These are phyloP conservation scores for Debaryomyces udenii DNA, from an alignment of 1,139 yeast genomes.

Conservation along the genomic window DNA sequence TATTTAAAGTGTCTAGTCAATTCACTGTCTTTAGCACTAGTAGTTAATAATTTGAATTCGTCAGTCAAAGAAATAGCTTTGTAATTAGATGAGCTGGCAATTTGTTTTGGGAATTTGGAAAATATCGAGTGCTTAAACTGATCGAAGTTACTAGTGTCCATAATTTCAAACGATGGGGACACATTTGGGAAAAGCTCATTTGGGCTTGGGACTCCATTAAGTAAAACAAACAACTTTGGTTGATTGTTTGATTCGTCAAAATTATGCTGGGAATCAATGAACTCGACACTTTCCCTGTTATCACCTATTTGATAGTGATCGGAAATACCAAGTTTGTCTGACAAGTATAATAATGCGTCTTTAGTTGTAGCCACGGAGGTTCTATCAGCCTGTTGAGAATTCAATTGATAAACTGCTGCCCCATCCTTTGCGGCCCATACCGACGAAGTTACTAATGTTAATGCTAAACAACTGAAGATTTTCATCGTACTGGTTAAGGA, in stretches of 20 bases:
- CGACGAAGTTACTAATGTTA: constrained; percentile 14
- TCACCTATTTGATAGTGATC: constrained; percentile 36
- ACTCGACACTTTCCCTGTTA: constrained; percentile 29
- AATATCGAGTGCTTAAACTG: constrained; percentile 19
- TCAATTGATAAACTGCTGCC: constrained; percentile 25
- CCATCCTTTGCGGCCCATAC: constrained; percentile 11
- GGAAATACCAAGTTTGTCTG: constrained; percentile 46
- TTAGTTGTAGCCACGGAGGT: constrained; percentile 18
- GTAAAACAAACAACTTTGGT: constrained; percentile 39
- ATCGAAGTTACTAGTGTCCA: constrained; percentile 10
- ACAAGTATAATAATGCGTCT: constrained; percentile 36
- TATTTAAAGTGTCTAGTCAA: constrained; percentile 38
- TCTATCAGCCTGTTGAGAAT: constrained; percentile 10
- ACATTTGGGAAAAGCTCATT: constrained; percentile 22
- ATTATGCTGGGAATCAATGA: constrained; percentile 27
- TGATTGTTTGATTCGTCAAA: constrained; percentile 12
- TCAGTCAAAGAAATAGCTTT: constrained; percentile 29
- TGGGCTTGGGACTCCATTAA: constrained; percentile 44
- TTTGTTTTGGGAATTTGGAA: constrained; percentile 23
- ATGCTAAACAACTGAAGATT: constrained; percentile 15
- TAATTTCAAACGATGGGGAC: constrained; percentile 24
- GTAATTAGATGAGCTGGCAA: constrained; percentile 10
- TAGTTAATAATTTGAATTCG: constrained; percentile 37
- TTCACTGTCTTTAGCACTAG: constrained; percentile 17
- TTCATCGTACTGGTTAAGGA: constrained; percentile 15